These are phyloP conservation scores for Vickermania spadyakhi DNA, from an alignment of 208 protist genomes.

Conservation along the genomic window DNA sequence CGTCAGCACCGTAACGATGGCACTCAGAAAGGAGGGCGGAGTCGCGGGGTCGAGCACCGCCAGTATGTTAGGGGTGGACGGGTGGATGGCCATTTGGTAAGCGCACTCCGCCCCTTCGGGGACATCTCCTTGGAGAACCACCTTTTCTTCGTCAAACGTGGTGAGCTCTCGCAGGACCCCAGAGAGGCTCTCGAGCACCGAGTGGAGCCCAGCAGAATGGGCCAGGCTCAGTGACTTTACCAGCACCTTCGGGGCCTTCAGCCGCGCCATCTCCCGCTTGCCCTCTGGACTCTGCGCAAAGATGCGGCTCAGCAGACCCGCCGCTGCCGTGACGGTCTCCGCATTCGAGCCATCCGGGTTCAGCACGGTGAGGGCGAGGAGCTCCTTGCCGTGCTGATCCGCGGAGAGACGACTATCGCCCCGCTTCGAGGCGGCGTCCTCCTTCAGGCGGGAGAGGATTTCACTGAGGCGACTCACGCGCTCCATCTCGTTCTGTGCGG, in stretches of 20 bases:
- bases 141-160: conserved; percentile 54
- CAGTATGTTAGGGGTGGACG: conserved; percentile 82
- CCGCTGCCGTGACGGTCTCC: conserved; percentile 23
- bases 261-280: conserved; percentile 22
- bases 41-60: conserved; percentile 70
- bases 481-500: conserved; percentile 28
- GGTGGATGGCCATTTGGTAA: conserved; percentile 52
- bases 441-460: conserved; percentile 41
- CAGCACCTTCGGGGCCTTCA: conserved; percentile 50
- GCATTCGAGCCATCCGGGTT: conserved; percentile 64
- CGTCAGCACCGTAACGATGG: conserved; percentile 72
- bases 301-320: conserved; percentile 41
- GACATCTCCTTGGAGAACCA: conserved; percentile 64
- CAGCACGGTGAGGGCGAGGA: conserved; percentile 46
- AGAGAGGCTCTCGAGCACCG: conserved; percentile 62
- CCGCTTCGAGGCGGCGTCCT: conserved; percentile 49
- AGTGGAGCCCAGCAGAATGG: conserved; percentile 61
- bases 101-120: conserved; percentile 57
- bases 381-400: conserved; percentile 21
- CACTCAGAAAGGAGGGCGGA: conserved; percentile 61
- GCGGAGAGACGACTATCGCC: conserved; percentile 36
- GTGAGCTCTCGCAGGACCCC: conserved; percentile 51
- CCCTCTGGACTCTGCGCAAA: conserved; percentile 60
- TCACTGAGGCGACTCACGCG: conserved; percentile 21
- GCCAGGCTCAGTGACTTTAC: conserved; percentile 66